Evolutionary conservation across 768 basidiomycete genomes (phyloP).

Genomic region (Boletus rubescentipes): DNA sequence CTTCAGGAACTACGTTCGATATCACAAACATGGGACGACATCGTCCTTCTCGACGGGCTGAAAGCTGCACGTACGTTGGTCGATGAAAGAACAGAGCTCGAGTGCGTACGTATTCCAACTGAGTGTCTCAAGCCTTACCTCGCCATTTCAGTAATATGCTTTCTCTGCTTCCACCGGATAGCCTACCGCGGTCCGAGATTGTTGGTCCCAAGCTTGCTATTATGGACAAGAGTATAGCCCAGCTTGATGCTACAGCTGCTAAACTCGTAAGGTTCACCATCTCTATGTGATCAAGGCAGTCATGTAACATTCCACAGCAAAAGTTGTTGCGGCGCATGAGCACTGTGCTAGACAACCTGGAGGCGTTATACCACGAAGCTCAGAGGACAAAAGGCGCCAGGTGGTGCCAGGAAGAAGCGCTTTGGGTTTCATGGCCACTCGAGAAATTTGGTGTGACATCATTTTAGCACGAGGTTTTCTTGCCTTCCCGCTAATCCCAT

Average conservation of each 20-base stretch:
- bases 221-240: constrained; percentile 65
- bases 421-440: constrained; percentile 83
- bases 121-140: background rate
- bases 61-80: constrained; percentile 70
- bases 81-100: constrained; percentile 80
- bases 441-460: constrained; percentile 66
- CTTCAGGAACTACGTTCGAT: constrained; percentile 66
- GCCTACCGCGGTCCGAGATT: constrained; percentile 55
- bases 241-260: constrained; percentile 53
- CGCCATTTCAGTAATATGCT: constrained; percentile 56
- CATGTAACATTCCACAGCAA: constrained; percentile 41
- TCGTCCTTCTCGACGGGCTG: constrained; percentile 76
- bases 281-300: background rate
- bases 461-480: background rate
- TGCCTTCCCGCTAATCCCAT: background rate
- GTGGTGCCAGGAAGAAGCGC: constrained; percentile 68
- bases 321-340: constrained; percentile 72
- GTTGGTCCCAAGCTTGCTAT: constrained; percentile 63
- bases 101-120: constrained; percentile 50
- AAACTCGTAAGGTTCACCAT: constrained; percentile 58
- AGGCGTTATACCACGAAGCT: constrained; percentile 64
- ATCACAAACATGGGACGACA: constrained; percentile 78
- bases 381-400: constrained; percentile 67
- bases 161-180: constrained; percentile 47
- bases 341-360: constrained; percentile 60